phyloP scores from a whole-genome alignment of 2,329 filamentous ascomycete species.

The Phaeosphaeria sp. region DNA sequence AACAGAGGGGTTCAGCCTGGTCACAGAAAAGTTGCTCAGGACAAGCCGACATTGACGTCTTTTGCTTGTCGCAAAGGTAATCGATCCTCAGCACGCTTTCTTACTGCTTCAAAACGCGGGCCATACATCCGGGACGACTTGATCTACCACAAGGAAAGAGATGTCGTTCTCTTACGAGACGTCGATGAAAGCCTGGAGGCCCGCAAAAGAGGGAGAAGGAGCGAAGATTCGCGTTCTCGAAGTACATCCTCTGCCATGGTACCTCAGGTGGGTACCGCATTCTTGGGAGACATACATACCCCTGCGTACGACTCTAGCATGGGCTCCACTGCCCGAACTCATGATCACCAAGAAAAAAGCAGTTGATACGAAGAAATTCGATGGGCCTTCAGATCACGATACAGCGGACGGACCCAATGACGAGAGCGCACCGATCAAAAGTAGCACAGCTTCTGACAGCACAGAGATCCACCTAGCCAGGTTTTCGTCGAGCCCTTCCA shows the following conservation, averaged over 20 bases:
- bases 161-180: not conserved
- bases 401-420: not conserved
- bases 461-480: not conserved
- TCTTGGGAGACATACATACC: not conserved
- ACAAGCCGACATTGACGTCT: not conserved
- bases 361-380: not conserved
- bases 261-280: not conserved
- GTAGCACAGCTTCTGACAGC: not conserved
- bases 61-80: not conserved
- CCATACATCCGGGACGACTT: not conserved
- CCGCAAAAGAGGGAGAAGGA: not conserved
- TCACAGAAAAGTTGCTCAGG: not conserved
- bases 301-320: not conserved
- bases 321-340: not conserved
- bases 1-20: not conserved
- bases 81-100: not conserved
- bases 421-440: not conserved
- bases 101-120: not conserved
- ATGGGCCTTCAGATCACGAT: not conserved
- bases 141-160: no score
- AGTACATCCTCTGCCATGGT: conserved; percentile 3
- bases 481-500: not conserved
- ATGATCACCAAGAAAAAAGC: not conserved
- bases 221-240: conserved; percentile 1
- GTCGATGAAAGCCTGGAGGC: conserved; percentile 1